Base-by-base conservation (phyloP, 805 yeast genomes). In the Metschnikowia cubensis region DNA sequence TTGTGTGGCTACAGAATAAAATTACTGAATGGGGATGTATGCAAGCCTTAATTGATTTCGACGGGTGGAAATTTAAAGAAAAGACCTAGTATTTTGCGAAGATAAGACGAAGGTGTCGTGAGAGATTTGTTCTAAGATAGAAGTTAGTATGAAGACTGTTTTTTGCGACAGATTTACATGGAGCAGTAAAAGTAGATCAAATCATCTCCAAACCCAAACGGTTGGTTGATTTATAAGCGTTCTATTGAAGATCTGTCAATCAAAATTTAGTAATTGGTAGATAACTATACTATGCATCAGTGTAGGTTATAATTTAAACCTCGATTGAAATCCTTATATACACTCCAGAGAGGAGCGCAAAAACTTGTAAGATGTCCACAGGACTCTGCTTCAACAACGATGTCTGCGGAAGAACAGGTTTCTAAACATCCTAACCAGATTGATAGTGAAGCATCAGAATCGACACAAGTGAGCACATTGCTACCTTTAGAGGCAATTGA, bases 11-110 rank as follows among this genome's bases (percentile, higher is more conserved):
- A 42, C 88, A 90, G 60, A 89, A 88, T 62, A 94, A 94, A 68
- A 87, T 94, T 47, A 86, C 90, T 0, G 97, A 92, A 67, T 94
- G 98, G 98, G 98, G 99, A 0, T 92, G 98, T 67, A 92, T 92
- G 98, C 99, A 92, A 69, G 97, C 97, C 0, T 71, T 92, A 45
- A 91, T 92, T 65, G 96, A 92, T 68, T 92, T 87, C 66, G 97
- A 94, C 64, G 92, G 95, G 35, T 94, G 97, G 95, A 55, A 52
- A 22, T 34, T 52, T 14, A 56, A 54, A 35, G 56, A 53, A 10
- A 25, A 29, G 11, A 21, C 32, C 7, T 39, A 15, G 29, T 15
- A 14, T 14, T 22, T 38, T 22, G 29, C 18, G 32, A 3, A 31
- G 35, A 41, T 21, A 22, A n/a, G 14, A 8, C 32, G n/a, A 22